Base-by-base conservation (phyloP, 495 filamentous ascomycete genomes). In the Friedmanniomyces endolithicus region DNA sequence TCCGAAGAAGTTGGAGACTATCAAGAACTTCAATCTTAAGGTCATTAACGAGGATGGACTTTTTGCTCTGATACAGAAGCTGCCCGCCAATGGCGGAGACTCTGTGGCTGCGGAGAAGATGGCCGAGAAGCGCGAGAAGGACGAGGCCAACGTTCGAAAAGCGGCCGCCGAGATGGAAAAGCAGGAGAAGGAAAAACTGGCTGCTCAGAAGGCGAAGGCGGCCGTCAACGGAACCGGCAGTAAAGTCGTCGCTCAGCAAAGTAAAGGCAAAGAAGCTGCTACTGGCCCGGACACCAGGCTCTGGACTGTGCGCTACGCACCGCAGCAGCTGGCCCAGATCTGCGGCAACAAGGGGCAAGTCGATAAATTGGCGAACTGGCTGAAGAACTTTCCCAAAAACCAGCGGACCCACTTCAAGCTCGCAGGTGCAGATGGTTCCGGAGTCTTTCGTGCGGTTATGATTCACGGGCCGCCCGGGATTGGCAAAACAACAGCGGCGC, bases 221-320 rank as follows among this genome's bases (percentile, higher is more conserved):
- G 44, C 24, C 11, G 40, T 52, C n/a, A 46, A 35, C 34, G n/a
- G 37, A 12, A 20, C 25, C 39, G 39, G 31, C 53, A 33, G 31
- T 24, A 61, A 53, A 44, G 41, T 20, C 20, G 37, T 11, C 19
- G 35, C 49, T 16, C 49, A 24, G 34, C n/a, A 55, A 29, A 45
- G 34, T 40, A 55, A 52, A 22, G 50, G 35, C 35, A 60, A 59
- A 31, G 68, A 58, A 11, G 46, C 66, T 12, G 35, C 70, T n/a
- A 52, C 67, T 14, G 73, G 68, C 17, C 69, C 76, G 17, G 78
- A 84, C 50, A 79, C 76, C 55, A 81, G 88, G 44, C 75, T 99
- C 6, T 97, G 92, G 92, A 97, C 94, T 7, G 84, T 83, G 25
- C 96, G 96, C 63, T 97, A 99, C 70, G 90, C 92, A 0, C 92